phyloP scores from a whole-genome alignment of 495 filamentous ascomycete species.

The Penicillium atrosanguineum region DNA sequence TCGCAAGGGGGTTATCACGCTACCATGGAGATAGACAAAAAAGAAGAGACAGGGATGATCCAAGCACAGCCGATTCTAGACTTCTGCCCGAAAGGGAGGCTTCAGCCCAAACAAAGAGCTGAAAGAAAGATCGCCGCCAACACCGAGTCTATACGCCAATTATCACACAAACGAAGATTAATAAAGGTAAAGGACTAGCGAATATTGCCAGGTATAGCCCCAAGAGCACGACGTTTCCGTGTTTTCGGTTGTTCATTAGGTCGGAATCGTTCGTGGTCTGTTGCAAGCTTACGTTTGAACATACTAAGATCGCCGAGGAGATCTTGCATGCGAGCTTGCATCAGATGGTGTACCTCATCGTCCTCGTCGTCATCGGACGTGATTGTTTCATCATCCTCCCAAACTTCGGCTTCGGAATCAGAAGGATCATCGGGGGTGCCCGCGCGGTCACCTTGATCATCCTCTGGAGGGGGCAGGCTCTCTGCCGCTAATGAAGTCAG shows the following conservation, averaged over 20 bases:
- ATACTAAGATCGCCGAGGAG: conserved; percentile 73
- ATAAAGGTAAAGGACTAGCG: conserved; percentile 22
- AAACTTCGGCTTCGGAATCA: conserved; percentile 35
- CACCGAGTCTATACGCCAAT: conserved; percentile 21
- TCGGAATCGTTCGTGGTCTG: conserved; percentile 65
- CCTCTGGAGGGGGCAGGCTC: conserved; percentile 30
- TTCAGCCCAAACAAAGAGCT: conserved; percentile 14
- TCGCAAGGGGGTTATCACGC: conserved; percentile 22
- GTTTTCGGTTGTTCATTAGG: conserved; percentile 20
- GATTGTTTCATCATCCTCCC: conserved; percentile 39
- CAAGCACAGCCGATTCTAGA: conserved; percentile 7
- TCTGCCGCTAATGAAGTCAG: conserved; percentile 39
- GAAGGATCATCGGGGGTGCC: conserved; percentile 25
- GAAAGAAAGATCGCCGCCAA: conserved; percentile 21
- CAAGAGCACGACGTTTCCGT: conserved; percentile 37
- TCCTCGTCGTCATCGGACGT: conserved; percentile 8
- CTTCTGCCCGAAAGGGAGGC: conserved; percentile 6
- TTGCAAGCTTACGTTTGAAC: conserved; percentile 79
- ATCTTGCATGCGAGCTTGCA: conserved; percentile 67
- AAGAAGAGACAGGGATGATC: conserved; percentile 9
- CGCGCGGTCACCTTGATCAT: conserved; percentile 41
- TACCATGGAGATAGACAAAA: conserved; percentile 27
- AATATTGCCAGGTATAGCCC: conserved; percentile 32
- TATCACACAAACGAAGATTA: conserved; percentile 21
- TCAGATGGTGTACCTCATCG: conserved; percentile 48